phyloP scores from a whole-genome alignment of 2,329 filamentous ascomycete species.

The Fusarium tuaranense region DNA sequence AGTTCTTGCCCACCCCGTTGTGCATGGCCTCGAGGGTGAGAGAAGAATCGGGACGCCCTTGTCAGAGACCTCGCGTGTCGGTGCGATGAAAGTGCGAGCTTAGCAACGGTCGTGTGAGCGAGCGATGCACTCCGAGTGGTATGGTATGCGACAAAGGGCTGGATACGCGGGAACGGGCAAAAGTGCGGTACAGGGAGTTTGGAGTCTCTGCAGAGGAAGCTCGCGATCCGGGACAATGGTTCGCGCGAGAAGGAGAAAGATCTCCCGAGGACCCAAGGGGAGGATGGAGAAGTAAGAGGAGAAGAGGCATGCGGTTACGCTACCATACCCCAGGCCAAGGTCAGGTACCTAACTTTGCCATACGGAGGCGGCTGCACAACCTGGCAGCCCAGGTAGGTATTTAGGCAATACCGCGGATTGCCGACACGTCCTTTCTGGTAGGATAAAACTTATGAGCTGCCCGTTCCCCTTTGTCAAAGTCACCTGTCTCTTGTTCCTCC shows the following conservation, averaged over 20 bases:
- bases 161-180: constrained; percentile 24
- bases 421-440: constrained; percentile 13
- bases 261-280: constrained; percentile 37
- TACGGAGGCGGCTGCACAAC: constrained; percentile 1
- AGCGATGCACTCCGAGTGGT: not conserved
- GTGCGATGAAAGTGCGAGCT: constrained; percentile 36
- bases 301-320: not conserved
- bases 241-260: constrained; percentile 39
- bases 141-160: constrained; percentile 27
- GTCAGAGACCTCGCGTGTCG: constrained; percentile 26
- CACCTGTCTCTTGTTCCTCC: constrained; percentile 20
- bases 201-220: constrained; percentile 30
- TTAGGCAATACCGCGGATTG: constrained; percentile 30
- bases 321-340: constrained; percentile 1
- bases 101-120: constrained; percentile 20
- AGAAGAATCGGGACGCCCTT: constrained; percentile 24
- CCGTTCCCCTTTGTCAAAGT: constrained; percentile 15
- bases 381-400: constrained; percentile 2
- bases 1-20: constrained; percentile 42
- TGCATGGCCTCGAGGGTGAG: constrained; percentile 35
- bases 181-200: constrained; percentile 6
- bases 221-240: constrained; percentile 39
- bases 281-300: constrained; percentile 9
- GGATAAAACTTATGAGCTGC: constrained; percentile 28
- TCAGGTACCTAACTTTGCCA: constrained; percentile 7